Evolutionary conservation across 306 rosid species (phyloP).

Genomic region (Biancaea sappan): DNA sequence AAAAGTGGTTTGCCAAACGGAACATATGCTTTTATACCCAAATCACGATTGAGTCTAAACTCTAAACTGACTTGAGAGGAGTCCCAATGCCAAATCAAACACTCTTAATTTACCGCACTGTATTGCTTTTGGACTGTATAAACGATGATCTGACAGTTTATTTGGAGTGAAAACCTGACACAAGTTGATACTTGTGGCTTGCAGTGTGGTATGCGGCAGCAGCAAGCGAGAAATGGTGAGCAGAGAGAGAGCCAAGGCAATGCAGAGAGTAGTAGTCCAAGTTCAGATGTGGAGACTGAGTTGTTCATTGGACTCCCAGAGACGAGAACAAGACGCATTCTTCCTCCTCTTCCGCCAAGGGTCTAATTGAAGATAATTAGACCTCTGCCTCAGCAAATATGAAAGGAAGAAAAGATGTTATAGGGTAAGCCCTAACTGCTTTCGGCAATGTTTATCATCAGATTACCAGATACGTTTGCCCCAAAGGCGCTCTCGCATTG

Average conservation of each 20-base stretch:
- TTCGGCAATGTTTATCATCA: conserved; percentile 13
- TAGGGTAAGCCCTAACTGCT: conserved; percentile 12
- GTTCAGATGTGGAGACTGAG: conserved; percentile 65
- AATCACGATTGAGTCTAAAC: no score
- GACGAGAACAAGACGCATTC: conserved; percentile 34
- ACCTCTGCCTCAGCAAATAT: conserved; percentile 2
- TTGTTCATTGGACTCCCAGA: conserved; percentile 62
- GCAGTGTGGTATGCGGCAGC: conserved; percentile 37
- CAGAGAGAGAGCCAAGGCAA: conserved; percentile 21
- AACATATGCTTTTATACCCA: no score
- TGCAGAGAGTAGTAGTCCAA: conserved; percentile 44
- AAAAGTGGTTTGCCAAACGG: no score
- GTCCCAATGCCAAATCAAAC: no score
- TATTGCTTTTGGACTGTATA: neutral
- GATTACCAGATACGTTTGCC: conserved; percentile 4
- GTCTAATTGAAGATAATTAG: neutral
- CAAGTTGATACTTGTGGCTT: neutral
- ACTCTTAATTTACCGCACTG: neutral
- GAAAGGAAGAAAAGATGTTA: neutral
- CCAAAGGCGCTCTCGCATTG: neutral
- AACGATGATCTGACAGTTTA: neutral
- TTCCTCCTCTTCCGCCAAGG: neutral
- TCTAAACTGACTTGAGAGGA: no score
- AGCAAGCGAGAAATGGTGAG: conserved; percentile 13
- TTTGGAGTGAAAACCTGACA: neutral